Conservation (phyloP, 768 basidiomycete species). For the Lyophyllum atratum region DNA sequence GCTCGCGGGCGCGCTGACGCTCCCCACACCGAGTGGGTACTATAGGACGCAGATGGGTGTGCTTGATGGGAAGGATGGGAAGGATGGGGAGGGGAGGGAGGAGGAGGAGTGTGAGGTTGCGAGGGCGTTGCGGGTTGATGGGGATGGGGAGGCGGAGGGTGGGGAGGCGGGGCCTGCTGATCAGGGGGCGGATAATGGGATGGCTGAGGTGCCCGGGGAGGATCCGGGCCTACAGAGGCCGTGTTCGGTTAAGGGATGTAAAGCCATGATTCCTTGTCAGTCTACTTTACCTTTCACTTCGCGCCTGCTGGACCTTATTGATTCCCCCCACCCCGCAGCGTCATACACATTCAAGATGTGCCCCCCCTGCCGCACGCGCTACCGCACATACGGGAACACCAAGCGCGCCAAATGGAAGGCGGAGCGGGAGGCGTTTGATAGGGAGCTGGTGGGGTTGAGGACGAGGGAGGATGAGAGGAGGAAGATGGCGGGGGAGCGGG, state of each 20-base stretch:
- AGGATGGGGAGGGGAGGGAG: background rate
- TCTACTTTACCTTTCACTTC: constrained; percentile 26
- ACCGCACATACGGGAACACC: constrained; percentile 53
- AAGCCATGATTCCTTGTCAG: constrained; percentile 41
- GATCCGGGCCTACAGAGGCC: too few relatives aligned
- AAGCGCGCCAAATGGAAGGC: constrained; percentile 57
- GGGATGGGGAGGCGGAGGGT: background rate
- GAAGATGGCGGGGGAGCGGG: constrained; percentile 35
- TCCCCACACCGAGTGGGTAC: constrained; percentile 24
- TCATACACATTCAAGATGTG: constrained; percentile 46
- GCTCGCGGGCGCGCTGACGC: constrained; percentile 49
- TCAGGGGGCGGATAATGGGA: background rate
- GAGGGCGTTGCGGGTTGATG: background rate
- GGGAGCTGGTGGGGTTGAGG: constrained; percentile 37
- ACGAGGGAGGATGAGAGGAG: constrained; percentile 40
- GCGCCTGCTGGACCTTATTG: background rate
- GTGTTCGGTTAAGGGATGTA: constrained; percentile 61
- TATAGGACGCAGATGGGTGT: background rate
- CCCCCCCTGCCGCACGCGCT: constrained; percentile 46
- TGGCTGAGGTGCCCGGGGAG: too few relatives aligned
- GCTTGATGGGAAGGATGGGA: background rate
- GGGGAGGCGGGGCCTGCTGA: background rate
- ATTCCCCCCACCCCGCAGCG: constrained; percentile 15
- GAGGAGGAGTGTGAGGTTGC: constrained; percentile 14
- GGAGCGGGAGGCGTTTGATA: constrained; percentile 43